Base-by-base conservation (phyloP, 768 basidiomycete species). In the Epithele typhae region DNA sequence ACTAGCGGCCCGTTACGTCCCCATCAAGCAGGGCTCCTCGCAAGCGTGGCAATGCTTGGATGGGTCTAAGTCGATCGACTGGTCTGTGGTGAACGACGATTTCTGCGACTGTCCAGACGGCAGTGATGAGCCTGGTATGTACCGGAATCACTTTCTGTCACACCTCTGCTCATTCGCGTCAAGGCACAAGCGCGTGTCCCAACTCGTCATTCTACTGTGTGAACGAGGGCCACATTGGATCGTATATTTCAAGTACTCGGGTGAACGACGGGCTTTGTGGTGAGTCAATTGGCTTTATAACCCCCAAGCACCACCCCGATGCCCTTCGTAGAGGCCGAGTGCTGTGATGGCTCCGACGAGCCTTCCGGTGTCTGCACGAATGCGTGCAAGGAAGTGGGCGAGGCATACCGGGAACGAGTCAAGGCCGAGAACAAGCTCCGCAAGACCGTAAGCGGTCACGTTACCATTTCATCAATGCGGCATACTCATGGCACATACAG, bases 321-420 rank as follows among this genome's bases (percentile, higher is more conserved):
- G 17, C 25, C 23, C 19, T 23, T 1, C 3, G 17, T 5, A 96
- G 95, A 99, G 63, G 75, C 78, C 1, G 80, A 91, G 61, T 99
- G 95, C 58, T 99, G 95, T 59, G 95, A 99, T 56, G 95, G 95
- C 11, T 92, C 92, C 0, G 95, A 99, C 65, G 96, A 99, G 68
- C 76, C 72, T 21, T 65, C 78, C 9, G 92, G 92, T 15, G 72
- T 85, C 14, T 99, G 96, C 64, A 66, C 75, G 27, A 82, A 96
- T 63, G 68, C 67, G 3, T 99, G 96, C 63, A 73, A 74, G 38
- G 80, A 85, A 59, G 73, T 88, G 36, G 92, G 93, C 1, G 77
- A 79, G 48, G 78, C 59, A 25, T 79, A 88, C 64, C 71, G 82
- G 54, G 79, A 77, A 65, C 76, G 80, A 61, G 67, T 70, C 24